Evolutionary conservation across 768 basidiomycete species (phyloP).

Genomic region (Dioszegia crocea): DNA sequence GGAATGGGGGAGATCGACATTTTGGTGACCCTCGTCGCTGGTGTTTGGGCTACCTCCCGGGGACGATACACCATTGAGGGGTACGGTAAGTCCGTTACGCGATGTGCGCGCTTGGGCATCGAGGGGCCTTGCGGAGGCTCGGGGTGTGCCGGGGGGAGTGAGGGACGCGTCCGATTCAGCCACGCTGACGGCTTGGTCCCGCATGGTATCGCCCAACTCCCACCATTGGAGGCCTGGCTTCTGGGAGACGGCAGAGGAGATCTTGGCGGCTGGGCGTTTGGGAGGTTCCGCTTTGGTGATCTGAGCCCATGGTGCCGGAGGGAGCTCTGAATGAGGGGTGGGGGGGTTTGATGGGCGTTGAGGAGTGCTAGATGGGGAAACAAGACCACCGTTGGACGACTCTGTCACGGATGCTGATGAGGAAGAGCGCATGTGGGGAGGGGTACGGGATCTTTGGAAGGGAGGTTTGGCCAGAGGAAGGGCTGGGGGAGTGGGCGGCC

Average conservation of each 20-base stretch:
- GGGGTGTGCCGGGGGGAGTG: neutral
- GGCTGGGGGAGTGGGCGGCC: no score
- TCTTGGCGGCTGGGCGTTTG: neutral
- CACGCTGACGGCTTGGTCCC: no score
- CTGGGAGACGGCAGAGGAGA: neutral
- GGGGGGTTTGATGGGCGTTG: neutral
- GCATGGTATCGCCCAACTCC: neutral
- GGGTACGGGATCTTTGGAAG: no score
- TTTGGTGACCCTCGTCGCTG: constrained; percentile 39
- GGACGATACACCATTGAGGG: constrained; percentile 12
- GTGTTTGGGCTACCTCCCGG: constrained; percentile 29
- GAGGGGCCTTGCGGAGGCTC: neutral
- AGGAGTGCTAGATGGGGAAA: neutral
- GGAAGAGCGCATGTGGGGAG: neutral
- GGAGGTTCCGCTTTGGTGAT: neutral
- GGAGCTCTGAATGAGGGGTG: neutral
- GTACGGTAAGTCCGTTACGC: constrained; percentile 8
- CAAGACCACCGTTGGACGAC: neutral
- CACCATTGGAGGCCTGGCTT: neutral
- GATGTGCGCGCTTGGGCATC: no score
- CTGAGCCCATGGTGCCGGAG: constrained; percentile 4
- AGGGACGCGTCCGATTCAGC: neutral
- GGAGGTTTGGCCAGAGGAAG: no score
- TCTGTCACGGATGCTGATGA: neutral
- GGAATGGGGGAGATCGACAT: constrained; percentile 33